Conservation (phyloP, 352 stramenopile species). For the Peronospora destructor region DNA sequence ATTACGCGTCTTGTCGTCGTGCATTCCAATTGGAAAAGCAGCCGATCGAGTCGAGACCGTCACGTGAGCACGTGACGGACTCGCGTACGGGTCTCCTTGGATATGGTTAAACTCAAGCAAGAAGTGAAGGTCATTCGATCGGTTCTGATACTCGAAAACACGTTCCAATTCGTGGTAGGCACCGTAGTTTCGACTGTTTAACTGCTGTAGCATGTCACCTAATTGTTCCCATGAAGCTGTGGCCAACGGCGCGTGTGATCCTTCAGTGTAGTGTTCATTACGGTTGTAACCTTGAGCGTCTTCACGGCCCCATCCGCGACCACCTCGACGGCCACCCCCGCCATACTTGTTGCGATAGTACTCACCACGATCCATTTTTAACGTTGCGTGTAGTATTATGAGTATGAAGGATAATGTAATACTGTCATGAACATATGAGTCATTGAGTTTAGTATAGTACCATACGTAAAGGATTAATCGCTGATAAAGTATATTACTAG, state of each 20-base stretch:
- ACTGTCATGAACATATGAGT: too few species aligned
- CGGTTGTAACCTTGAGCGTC: constrained; percentile 15
- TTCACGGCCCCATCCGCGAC: constrained; percentile 20
- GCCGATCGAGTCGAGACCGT: constrained; percentile 62
- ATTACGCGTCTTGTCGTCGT: constrained; percentile 70
- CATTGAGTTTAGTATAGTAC: neutral
- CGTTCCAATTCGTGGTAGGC: constrained; percentile 76
- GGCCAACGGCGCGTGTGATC: constrained; percentile 11
- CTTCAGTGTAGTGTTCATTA: constrained; percentile 5
- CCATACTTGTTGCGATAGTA: constrained; percentile 89
- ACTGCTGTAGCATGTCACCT: constrained; percentile 36
- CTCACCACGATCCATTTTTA: constrained; percentile 70
- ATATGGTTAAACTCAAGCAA: constrained; percentile 88
- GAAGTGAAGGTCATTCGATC: constrained; percentile 42
- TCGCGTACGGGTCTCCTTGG: constrained; percentile 93
- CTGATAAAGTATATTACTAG: neutral
- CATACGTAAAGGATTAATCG: too few species aligned
- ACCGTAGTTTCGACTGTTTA: constrained; percentile 80
- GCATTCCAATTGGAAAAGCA: constrained; percentile 75
- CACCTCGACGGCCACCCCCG: constrained; percentile 32
- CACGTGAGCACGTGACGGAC: constrained; percentile 90
- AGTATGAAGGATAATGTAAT: neutral
- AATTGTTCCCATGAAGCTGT: constrained; percentile 45
- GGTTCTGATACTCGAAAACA: constrained; percentile 31
- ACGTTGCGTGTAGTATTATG: neutral